Evolutionary conservation across 2,329 filamentous ascomycete genomes (phyloP), one percentile per base, ranked within the genome.

Genomic region (Clonostachys chloroleuca): DNA sequence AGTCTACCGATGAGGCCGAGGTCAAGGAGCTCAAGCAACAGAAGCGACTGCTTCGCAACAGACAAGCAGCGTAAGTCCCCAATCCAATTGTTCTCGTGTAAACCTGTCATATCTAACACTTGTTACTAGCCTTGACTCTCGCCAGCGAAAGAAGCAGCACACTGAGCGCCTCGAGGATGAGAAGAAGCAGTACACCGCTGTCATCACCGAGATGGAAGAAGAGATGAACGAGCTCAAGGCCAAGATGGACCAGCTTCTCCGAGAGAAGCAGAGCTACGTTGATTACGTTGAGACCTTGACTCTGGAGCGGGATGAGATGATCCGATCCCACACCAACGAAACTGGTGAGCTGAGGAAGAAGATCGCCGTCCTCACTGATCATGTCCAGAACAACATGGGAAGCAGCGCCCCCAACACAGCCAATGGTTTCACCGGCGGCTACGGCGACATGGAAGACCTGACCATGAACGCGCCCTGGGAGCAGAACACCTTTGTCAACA

Each of bases 21-120:
- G 88, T 96, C 74, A 97, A 96, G 78, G 92, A 97, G 72, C 79
- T 99, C 60, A 99, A 99, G 81, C 91, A 96, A 66, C 94, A 96
- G 69, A 97, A 97, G 78, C 86, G 94, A 51, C 77, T 99, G 52
- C 77, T 99, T 53, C 83, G 94, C 61, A 99, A 99, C 72, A 84
- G 94, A 61, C 92, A 97, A 74, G 94, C 94, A 69, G 94, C 94
- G 90, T 96, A 84, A 75, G 87, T 57, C 36, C 17, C 14, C 39
- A 42, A 35, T 13, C 44, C 16, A 5, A 17, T 42, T 13, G 17
- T 20, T 20, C 34, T 6, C n/a, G 7, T 39, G 36, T 55, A 55
- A 50, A 57, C 40, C 44, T 30, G 24, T 30, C 24, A 36, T 16
- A 17, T 20, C 35, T 48, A 16, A 53, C 44, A 47, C 45, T 54